Evolutionary conservation across 805 yeast species (phyloP), one percentile per base, ranked within the genome.

Genomic region (Kuraishia capsulata): DNA sequence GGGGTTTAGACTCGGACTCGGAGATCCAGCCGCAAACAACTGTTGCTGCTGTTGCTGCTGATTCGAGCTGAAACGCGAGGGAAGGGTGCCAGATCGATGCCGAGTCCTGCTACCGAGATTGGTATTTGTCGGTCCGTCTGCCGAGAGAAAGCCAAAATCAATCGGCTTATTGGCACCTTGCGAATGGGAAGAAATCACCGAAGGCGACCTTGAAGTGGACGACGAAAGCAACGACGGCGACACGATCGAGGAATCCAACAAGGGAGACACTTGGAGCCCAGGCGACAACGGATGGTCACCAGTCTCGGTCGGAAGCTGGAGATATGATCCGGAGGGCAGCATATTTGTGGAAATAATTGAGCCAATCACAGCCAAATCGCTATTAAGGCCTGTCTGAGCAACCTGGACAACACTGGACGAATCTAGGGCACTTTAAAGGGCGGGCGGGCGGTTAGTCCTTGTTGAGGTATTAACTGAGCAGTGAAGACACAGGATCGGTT

Each of bases 11-110:
- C 30, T 26, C 18, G 24, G 23, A 26, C 35, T 19, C 17, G 19
- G 35, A 33, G 11, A 13, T 4, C 20, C 20, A 13, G 16, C 18
- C 18, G 14, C 25, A 51, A 47, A 21, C 56, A 43, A 37, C 39
- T 44, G 34, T 52, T 55, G 44, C 51, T 55, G 6, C 64, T 55
- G 42, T 28, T 45, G 40, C 20, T 42, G 36, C 14, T 46, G 43
- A 23, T 46, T 55, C 19, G 65, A 53, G 32, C 60, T 51, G 39
- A 78, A 67, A 35, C 80, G 61, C 17, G 88, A 77, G 6, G 92
- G 90, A 35, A 84, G 61, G 11, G 94, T 84, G 2, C 92, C 92
- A 2, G 92, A 83, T 45, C 94, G 69, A 33, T 82, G 76, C 44
- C 92, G 69, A 13, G 74, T 65, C 47, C 76, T 61, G 38, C 64